phyloP scores from a whole-genome alignment of 805 yeast species.

The Cyberlindnera samutprakarnensis region DNA sequence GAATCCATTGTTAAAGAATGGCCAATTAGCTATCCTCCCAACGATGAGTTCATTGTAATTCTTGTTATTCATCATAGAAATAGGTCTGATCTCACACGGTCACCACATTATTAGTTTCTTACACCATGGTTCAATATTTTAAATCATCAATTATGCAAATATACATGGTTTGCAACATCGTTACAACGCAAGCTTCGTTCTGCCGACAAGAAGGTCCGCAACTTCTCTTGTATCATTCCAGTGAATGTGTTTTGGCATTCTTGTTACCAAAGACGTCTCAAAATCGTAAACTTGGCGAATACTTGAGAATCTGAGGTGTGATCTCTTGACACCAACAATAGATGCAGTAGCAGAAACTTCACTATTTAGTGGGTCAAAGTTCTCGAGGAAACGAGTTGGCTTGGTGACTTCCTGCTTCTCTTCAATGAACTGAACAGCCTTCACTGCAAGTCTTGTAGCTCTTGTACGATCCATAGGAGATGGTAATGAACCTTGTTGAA shows the following conservation, averaged over 20 bases:
- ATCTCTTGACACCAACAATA: slow-evolving; percentile 76
- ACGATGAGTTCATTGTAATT: too few relatives aligned
- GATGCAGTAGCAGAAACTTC: slow-evolving; percentile 51
- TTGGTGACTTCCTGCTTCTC: slow-evolving; percentile 29
- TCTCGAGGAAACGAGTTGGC: slow-evolving; percentile 39
- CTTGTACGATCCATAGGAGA: slow-evolving; percentile 71
- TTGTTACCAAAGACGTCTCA: slow-evolving; percentile 71
- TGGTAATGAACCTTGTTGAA: slow-evolving; percentile 78
- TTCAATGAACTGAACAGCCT: slow-evolving; percentile 65
- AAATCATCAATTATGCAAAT: too few relatives aligned
- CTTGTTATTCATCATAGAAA: too few relatives aligned
- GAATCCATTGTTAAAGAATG: too few relatives aligned
- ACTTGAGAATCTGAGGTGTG: slow-evolving; percentile 68
- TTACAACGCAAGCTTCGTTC: slow-evolving; percentile 24
- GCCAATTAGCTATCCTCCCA: too few relatives aligned
- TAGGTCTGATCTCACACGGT: too few relatives aligned
- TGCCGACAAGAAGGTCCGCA: slow-evolving; percentile 80
- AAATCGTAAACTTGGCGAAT: slow-evolving; percentile 73
- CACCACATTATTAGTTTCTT: too few relatives aligned
- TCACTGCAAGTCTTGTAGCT: slow-evolving; percentile 65
- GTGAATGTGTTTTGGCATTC: slow-evolving; percentile 85
- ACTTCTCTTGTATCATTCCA: slow-evolving; percentile 74
- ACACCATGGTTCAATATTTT: too few relatives aligned
- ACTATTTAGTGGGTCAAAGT: slow-evolving; percentile 32
- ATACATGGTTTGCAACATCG: too few relatives aligned